phyloP scores from a whole-genome alignment of 1,139 yeast species.

The Saccharomyces pastorianus region DNA sequence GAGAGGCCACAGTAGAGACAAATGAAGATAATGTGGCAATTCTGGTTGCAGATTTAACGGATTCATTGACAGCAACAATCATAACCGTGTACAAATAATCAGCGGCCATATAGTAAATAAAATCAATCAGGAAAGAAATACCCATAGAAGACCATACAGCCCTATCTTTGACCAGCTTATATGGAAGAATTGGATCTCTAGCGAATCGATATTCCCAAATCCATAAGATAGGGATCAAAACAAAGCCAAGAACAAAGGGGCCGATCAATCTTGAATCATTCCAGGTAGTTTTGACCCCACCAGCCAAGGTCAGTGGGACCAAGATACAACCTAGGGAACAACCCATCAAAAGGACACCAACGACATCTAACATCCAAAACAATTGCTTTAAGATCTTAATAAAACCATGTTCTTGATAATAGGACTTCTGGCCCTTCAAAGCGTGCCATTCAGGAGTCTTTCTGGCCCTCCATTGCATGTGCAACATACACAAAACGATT shows the following conservation, averaged over 20 bases:
- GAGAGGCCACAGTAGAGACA: slow-evolving; percentile 55
- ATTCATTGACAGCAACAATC: slow-evolving; percentile 52
- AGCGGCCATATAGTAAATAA: slow-evolving; percentile 61
- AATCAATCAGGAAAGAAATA: slow-evolving; percentile 37
- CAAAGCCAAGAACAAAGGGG: slow-evolving; percentile 57
- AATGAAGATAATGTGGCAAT: slow-evolving; percentile 57
- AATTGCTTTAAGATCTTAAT: slow-evolving; percentile 17
- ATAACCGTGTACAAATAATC: slow-evolving; percentile 60
- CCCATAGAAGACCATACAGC: slow-evolving; percentile 58
- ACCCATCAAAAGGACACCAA: slow-evolving; percentile 45
- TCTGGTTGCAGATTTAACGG: slow-evolving; percentile 55
- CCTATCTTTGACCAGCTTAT: slow-evolving; percentile 49
- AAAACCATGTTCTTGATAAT: slow-evolving; percentile 26
- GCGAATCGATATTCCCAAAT: slow-evolving; percentile 49
- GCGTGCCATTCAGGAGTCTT: slow-evolving; percentile 41
- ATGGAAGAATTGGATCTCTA: slow-evolving; percentile 52
- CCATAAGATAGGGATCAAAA: slow-evolving; percentile 45
- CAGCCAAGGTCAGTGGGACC: slow-evolving; percentile 49
- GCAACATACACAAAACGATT: slow-evolving; percentile 43
- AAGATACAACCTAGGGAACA: slow-evolving; percentile 47
- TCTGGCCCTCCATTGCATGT: slow-evolving; percentile 50
- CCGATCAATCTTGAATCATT: slow-evolving; percentile 48
- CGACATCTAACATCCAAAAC: slow-evolving; percentile 46
- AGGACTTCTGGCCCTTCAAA: slow-evolving; percentile 28
- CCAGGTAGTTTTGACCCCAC: slow-evolving; percentile 49